Conservation (phyloP, 2,329 filamentous ascomycete species). For the Didymella segeticola region DNA sequence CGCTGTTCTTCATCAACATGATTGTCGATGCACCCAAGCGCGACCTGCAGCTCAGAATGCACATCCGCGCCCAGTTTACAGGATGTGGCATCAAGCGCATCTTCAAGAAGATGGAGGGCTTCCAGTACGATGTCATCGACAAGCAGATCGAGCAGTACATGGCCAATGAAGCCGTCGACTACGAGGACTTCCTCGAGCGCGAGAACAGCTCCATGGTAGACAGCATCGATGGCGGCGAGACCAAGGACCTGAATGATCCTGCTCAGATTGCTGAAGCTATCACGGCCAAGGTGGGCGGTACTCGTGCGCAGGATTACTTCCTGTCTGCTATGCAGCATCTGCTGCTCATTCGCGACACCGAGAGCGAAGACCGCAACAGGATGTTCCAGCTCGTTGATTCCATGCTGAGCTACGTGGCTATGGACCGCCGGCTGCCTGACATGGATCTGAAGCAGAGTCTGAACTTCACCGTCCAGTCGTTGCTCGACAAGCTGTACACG, state of each 20-base stretch:
- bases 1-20: conserved; percentile 95
- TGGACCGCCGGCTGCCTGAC: conserved; percentile 93
- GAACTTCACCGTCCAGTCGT: conserved; percentile 94
- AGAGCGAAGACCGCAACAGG: conserved; percentile 86
- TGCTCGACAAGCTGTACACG: conserved; percentile 94
- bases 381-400: conserved; percentile 98
- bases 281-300: conserved; percentile 80
- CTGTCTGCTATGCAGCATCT: conserved; percentile 94
- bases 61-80: conserved; percentile 94
- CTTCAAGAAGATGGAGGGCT: conserved; percentile 94
- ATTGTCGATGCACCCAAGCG: conserved; percentile 88
- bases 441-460: conserved; percentile 98
- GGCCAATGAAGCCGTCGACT: conserved; percentile 95
- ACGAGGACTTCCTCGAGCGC: conserved; percentile 92
- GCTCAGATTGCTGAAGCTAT: conserved; percentile 94
- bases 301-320: conserved; percentile 92
- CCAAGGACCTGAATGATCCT: conserved; percentile 91
- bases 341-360: conserved; percentile 87
- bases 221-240: conserved; percentile 79
- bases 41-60: conserved; percentile 88
- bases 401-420: conserved; percentile 99
- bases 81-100: conserved; percentile 95
- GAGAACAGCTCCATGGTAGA: conserved; percentile 93
- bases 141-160: conserved; percentile 96
- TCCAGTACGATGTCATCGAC: conserved; percentile 98